These are phyloP conservation scores for Scheffersomyces ergatensis DNA, from an alignment of 805 yeast species.

Conservation along the genomic window DNA sequence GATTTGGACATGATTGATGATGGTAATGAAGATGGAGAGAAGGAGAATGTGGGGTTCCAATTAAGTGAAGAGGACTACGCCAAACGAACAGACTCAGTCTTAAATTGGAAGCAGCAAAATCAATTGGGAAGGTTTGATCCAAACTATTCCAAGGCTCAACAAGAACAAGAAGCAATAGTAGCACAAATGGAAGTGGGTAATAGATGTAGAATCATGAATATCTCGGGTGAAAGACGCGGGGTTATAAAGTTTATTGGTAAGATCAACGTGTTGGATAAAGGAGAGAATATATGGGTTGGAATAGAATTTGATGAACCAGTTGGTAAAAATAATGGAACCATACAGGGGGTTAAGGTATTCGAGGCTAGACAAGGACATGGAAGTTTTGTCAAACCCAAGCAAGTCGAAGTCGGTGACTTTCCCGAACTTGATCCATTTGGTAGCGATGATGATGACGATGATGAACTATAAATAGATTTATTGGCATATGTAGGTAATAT, in stretches of 20 bases:
- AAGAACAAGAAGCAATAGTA: conserved; percentile 24
- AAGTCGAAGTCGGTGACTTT: conserved; percentile 68
- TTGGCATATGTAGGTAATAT: too few species aligned
- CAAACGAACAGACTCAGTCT: conserved; percentile 57
- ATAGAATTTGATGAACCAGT: conserved; percentile 80
- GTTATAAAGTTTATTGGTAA: conserved; percentile 67
- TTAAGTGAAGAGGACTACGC: conserved; percentile 64
- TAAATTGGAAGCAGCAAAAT: conserved; percentile 72
- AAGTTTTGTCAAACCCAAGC: conserved; percentile 69
- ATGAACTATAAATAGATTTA: too few species aligned
- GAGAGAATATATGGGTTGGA: conserved; percentile 69
- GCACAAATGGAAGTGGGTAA: conserved; percentile 41
- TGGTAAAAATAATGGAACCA: conserved; percentile 82
- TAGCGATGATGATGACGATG: conserved; percentile 45
- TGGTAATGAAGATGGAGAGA: conserved; percentile 13
- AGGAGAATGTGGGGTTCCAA: conserved; percentile 38
- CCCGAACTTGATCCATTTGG: conserved; percentile 47
- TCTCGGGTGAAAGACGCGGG: conserved; percentile 62
- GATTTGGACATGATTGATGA: conserved; percentile 23
- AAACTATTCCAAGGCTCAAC: conserved; percentile 27
- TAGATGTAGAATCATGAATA: conserved; percentile 51
- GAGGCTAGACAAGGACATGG: conserved; percentile 61
- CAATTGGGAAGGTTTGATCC: conserved; percentile 75
- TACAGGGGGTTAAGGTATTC: conserved; percentile 62
- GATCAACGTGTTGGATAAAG: conserved; percentile 56